These are phyloP conservation scores for Dendrobium huoshanense DNA, from an alignment of 106 monocot species.

Conservation along the genomic window DNA sequence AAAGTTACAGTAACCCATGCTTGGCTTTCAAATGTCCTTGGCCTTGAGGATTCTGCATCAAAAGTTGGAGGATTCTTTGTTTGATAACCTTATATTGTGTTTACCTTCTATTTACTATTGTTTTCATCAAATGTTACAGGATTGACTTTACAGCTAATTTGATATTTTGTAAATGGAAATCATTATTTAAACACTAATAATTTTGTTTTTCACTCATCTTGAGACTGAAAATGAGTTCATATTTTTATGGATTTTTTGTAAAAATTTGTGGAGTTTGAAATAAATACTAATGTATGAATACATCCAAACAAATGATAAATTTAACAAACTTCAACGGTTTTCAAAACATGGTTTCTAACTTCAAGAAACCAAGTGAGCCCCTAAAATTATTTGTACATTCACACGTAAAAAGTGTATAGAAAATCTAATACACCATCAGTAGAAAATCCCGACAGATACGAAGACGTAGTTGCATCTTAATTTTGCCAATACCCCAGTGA, in stretches of 20 bases:
- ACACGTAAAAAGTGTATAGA: not conserved
- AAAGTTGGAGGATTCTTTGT: no score
- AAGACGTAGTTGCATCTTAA: not conserved
- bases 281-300: not conserved
- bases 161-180: not conserved
- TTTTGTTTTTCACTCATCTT: not conserved
- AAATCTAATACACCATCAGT: not conserved
- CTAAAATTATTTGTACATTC: not conserved
- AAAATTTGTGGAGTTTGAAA: not conserved
- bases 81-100: no score
- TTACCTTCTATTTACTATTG: no score
- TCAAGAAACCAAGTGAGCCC: not conserved
- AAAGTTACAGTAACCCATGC: no score
- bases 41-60: no score
- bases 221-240: not conserved
- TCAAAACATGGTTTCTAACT: not conserved
- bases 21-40: no score
- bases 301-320: not conserved
- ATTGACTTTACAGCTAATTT: not conserved
- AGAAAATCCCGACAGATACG: not conserved
- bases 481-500: not conserved
- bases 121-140: no score
- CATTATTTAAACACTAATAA: not conserved
- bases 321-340: not conserved
- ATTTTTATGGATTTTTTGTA: not conserved